Base-by-base conservation (phyloP, 2,329 filamentous ascomycete species). In the Bipolaris sorokiniana region DNA sequence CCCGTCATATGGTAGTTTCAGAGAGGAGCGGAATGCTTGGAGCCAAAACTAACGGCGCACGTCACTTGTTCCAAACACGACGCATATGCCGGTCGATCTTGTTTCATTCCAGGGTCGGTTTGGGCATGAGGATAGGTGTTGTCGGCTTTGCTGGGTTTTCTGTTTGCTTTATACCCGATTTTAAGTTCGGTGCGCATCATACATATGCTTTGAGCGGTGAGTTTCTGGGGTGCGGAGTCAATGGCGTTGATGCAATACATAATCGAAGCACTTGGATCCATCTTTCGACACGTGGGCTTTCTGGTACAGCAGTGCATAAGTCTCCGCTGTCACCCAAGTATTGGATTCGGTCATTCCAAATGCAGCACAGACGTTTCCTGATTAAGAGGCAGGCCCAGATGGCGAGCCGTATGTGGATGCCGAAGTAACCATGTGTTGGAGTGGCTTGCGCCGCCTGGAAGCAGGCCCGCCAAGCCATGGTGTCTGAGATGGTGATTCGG, bases 11-110 rank as follows among this genome's bases (percentile, higher is more conserved):
- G 76, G 75, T 54, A 79, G 76, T 64, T 79, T 78, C 58, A 66
- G 73, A 57, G 78, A 79, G 37, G 78, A 80, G 62, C 70, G 75
- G 13, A 73, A 77, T 49, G 74, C 71, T 7, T 80, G 78, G 78
- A 74, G 72, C 28, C 65, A 70, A 34, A 34, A 49, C n/a, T 56
- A 59, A 58, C 62, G 59, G 61, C 36, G 33, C 23, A 41, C 26
- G 16, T 42, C 13, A 33, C n/a, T 11, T 44, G 22, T 37, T 44
- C 37, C 22, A 48, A 37, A 34, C 33, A 16, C 7, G 46, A 2
- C 18, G 34, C 20, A 11, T 22, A 44, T 34, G 28, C 11, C 18
- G 20, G 28, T 10, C 28, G 15, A 44, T 26, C 20, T 44, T 33
- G 37, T 53, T 26, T 34, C 23, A 38, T 34, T 26, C 15, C 18